Conservation (phyloP, 352 stramenopile genomes). For the Plasmopara halstedii region DNA sequence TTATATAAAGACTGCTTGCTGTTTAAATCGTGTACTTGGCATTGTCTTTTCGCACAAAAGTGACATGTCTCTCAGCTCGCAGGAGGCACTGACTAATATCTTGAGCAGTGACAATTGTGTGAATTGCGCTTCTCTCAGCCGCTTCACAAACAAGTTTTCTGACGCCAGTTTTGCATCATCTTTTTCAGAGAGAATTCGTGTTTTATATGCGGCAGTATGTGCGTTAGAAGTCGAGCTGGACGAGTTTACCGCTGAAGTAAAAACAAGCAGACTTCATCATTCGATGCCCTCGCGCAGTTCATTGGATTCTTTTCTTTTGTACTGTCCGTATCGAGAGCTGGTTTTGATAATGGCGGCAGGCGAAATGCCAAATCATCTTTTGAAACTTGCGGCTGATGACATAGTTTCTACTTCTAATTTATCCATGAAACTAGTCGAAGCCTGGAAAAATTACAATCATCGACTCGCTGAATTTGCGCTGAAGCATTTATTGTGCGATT, state of each 20-base stretch:
- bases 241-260: conserved; percentile 53
- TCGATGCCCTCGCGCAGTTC: conserved; percentile 17
- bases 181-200: conserved; percentile 56
- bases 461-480: conserved; percentile 43
- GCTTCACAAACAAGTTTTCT: conserved; percentile 2
- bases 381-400: conserved; percentile 40
- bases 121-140: conserved; percentile 28
- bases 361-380: conserved; percentile 51
- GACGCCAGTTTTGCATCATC: conserved; percentile 21
- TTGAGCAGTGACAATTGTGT: conserved; percentile 42
- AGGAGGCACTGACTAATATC: conserved; percentile 53
- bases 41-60: conserved; percentile 74
- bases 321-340: conserved; percentile 71
- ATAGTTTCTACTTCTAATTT: conserved; percentile 14
- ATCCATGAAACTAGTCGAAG: conserved; percentile 38
- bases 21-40: conserved; percentile 46
- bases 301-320: conserved; percentile 33
- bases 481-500: conserved; percentile 52
- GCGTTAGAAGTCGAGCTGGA: conserved; percentile 47
- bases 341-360: conserved; percentile 40
- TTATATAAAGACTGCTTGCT: conserved; percentile 64
- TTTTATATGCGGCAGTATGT: conserved; percentile 47
- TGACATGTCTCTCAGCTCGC: conserved; percentile 34
- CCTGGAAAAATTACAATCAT: conserved; percentile 47
- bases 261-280: conserved; percentile 57